A percentile compares a stretch with the other conserved stretches of the same genome.
Conservation (phyloP, 2,329 filamentous ascomycete species). For the Colletotrichum caudatum region DNA sequence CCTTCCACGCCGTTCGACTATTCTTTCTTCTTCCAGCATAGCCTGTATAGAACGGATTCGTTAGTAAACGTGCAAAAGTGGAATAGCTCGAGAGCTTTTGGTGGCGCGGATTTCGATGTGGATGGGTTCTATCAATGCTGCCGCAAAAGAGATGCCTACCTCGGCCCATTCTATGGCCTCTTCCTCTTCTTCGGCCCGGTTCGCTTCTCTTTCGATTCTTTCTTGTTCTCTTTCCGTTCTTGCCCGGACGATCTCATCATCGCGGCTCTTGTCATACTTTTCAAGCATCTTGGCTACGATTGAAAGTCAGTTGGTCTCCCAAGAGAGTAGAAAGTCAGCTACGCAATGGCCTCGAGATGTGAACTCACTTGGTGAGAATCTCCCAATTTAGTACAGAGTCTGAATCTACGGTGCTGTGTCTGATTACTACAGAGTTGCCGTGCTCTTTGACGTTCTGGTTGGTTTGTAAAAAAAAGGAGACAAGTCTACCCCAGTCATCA, state of each 20-base stretch:
- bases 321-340: background rate
- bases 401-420: background rate
- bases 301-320: background rate
- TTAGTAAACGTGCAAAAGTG: background rate
- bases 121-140: too few species aligned
- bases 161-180: background rate
- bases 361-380: too few species aligned
- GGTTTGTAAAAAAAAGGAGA: background rate
- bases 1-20: too few species aligned
- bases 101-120: too few species aligned
- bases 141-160: background rate
- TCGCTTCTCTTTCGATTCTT: background rate
- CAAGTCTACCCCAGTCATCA: background rate
- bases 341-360: fast-evolving
- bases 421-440: fast-evolving
- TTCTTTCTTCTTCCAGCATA: background rate
- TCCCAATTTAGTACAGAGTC: too few species aligned
- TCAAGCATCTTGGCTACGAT: background rate
- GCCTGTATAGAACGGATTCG: background rate
- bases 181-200: background rate
- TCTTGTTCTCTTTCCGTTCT: too few species aligned
- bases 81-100: too few species aligned
- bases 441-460: background rate
- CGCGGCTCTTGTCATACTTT: background rate
- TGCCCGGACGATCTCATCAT: background rate